phyloP scores from a whole-genome alignment of 176 grass and related monocot species.

The Avena insularis region DNA sequence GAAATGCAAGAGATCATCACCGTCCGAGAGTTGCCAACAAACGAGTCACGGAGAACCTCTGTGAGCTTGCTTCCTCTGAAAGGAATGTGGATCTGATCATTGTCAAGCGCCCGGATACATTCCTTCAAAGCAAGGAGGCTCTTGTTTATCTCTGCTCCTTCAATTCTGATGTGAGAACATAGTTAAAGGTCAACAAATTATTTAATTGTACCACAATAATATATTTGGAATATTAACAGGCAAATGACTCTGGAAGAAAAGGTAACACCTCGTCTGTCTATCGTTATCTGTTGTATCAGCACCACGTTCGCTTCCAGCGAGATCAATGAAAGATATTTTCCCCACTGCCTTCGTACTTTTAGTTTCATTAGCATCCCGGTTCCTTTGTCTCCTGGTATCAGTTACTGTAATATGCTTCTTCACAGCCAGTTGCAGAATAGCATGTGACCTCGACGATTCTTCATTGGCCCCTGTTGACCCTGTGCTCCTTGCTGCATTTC shows the following conservation, averaged over 20 bases:
- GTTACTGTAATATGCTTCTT: constrained; percentile 82
- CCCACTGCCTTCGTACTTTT: constrained; percentile 84
- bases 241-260: constrained; percentile 26
- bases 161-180: constrained; percentile 70
- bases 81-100: constrained; percentile 98
- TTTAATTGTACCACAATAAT: constrained; percentile 5
- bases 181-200: constrained; percentile 13
- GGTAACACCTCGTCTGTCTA: constrained; percentile 78
- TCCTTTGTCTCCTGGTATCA: constrained; percentile 75
- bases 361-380: constrained; percentile 81
- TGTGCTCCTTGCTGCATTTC: constrained; percentile 89
- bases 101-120: constrained; percentile 97
- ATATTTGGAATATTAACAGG: constrained; percentile 20
- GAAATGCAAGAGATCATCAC: constrained; percentile 99
- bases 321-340: constrained; percentile 98
- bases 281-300: constrained; percentile 99
- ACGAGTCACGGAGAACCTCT: constrained; percentile 97
- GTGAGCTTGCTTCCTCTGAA: constrained; percentile 99
- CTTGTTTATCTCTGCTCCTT: constrained; percentile 99
- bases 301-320: constrained; percentile 98
- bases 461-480: constrained; percentile 97
- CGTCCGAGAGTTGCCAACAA: constrained; percentile 95
- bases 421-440: constrained; percentile 92
- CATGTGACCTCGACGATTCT: constrained; percentile 97
- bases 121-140: constrained; percentile 95